phyloP scores from a whole-genome alignment of 2,329 filamentous ascomycete species.

The Cladosporium sp. region DNA sequence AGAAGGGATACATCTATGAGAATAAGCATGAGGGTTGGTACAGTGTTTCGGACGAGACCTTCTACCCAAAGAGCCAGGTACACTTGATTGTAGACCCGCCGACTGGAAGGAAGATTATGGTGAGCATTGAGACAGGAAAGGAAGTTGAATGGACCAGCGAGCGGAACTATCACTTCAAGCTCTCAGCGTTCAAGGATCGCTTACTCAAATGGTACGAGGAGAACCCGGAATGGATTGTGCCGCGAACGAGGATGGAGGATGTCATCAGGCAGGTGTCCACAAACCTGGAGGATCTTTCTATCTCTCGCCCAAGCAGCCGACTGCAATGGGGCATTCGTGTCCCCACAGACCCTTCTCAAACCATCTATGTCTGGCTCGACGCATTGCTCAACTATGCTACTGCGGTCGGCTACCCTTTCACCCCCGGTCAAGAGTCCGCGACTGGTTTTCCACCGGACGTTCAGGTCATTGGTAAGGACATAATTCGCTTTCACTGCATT shows the following conservation, averaged over 20 bases:
- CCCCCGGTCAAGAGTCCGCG: slow-evolving; percentile 55
- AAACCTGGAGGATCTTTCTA: slow-evolving; percentile 78
- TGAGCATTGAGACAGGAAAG: slow-evolving; percentile 72
- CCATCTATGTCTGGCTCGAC: slow-evolving; percentile 97
- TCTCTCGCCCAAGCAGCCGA: slow-evolving; percentile 73
- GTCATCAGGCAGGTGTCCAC: slow-evolving; percentile 69
- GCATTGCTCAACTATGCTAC: slow-evolving; percentile 92
- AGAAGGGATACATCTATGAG: slow-evolving; percentile 73
- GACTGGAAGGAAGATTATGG: slow-evolving; percentile 78
- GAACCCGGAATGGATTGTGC: slow-evolving; percentile 73
- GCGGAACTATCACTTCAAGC: slow-evolving; percentile 87
- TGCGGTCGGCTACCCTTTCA: slow-evolving; percentile 77
- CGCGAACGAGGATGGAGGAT: slow-evolving; percentile 65
- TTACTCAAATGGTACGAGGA: slow-evolving; percentile 72
- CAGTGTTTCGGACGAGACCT: slow-evolving; percentile 91
- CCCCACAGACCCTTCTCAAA: slow-evolving; percentile 76
- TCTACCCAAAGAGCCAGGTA: slow-evolving; percentile 74
- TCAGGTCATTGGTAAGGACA: slow-evolving; percentile 94
- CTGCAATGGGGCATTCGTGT: slow-evolving; percentile 85
- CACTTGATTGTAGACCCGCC: slow-evolving; percentile 68
- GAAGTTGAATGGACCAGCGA: slow-evolving; percentile 94
- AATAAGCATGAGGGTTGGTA: slow-evolving; percentile 93
- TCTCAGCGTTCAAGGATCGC: slow-evolving; percentile 73
- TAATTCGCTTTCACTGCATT: slow-evolving; percentile 89
- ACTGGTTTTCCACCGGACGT: slow-evolving; percentile 84